These are phyloP conservation scores for Fusarium bactridioides DNA, from an alignment of 2,329 filamentous ascomycete genomes.

Conservation along the genomic window DNA sequence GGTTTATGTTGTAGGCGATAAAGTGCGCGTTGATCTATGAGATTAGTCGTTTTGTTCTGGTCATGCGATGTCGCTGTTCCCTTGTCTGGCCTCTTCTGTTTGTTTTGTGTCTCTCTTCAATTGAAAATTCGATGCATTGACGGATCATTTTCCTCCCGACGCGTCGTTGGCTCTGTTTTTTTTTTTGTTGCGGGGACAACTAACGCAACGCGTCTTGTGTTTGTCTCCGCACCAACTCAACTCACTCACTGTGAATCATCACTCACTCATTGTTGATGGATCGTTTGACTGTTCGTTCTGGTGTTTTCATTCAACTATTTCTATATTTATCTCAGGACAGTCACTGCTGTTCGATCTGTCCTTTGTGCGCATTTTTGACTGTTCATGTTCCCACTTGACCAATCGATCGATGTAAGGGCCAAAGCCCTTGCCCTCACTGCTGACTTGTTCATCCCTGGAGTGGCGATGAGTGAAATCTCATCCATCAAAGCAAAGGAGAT, in stretches of 20 bases:
- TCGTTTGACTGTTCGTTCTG: fast-evolving
- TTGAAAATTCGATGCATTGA: constrained; percentile 23
- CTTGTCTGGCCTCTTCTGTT: not conserved
- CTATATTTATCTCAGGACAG: not conserved
- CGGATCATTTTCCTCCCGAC: constrained; percentile 30
- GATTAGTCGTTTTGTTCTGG: not conserved
- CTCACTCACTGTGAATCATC: not conserved
- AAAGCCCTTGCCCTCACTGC: not conserved
- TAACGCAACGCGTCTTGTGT: not conserved
- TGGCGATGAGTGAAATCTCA: not conserved
- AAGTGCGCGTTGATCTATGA: not conserved
- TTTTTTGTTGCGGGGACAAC: constrained; percentile 28
- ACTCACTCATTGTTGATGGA: not conserved
- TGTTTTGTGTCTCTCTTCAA: constrained; percentile 5
- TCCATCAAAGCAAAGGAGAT: too few relatives aligned
- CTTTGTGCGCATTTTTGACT: not conserved
- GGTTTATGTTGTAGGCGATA: not conserved
- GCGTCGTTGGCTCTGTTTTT: constrained; percentile 14
- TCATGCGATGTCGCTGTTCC: not conserved
- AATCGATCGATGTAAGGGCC: not conserved
- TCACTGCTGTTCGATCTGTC: not conserved
- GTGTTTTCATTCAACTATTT: not conserved
- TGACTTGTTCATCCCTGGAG: not conserved
- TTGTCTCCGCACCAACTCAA: not conserved
- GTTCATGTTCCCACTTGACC: not conserved